Conservation (phyloP, 768 basidiomycete genomes). For the Tylopilus balloui region DNA sequence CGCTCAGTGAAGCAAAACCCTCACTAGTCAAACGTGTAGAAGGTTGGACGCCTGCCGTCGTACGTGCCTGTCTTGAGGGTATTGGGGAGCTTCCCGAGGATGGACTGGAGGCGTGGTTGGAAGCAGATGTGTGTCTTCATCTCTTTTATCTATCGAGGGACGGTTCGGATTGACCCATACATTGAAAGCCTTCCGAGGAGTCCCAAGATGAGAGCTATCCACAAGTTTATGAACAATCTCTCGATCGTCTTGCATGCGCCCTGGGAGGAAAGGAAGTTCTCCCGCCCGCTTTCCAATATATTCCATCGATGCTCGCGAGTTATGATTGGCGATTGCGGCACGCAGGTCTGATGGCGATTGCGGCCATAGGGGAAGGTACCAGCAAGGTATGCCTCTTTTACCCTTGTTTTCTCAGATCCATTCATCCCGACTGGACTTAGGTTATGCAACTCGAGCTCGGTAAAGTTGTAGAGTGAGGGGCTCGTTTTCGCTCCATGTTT, state of each 20-base stretch:
- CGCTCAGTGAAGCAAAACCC: slow-evolving; percentile 70
- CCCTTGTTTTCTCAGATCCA: background rate
- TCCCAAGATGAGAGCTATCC: slow-evolving; percentile 60
- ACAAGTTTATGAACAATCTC: slow-evolving; percentile 74
- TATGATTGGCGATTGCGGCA: slow-evolving; percentile 85
- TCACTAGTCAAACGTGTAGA: slow-evolving; percentile 61
- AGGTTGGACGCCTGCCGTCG: slow-evolving; percentile 68
- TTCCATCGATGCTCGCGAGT: slow-evolving; percentile 75
- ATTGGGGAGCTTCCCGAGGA: slow-evolving; percentile 76
- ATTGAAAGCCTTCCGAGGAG: slow-evolving; percentile 56
- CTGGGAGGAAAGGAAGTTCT: slow-evolving; percentile 72
- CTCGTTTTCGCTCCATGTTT: background rate
- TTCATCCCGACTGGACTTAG: slow-evolving; percentile 26
- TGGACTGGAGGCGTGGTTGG: slow-evolving; percentile 55
- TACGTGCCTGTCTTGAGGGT: slow-evolving; percentile 75
- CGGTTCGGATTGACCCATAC: background rate
- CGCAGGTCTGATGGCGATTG: slow-evolving; percentile 84
- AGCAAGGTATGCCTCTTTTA: slow-evolving; percentile 44
- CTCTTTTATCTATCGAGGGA: slow-evolving; percentile 9
- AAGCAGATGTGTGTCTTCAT: slow-evolving; percentile 60
- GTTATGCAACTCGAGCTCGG: slow-evolving; percentile 79
- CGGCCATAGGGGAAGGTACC: slow-evolving; percentile 81
- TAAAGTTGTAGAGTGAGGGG: slow-evolving; percentile 71
- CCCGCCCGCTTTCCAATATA: slow-evolving; percentile 77
- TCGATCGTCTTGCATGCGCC: slow-evolving; percentile 79